Evolutionary conservation across 2,329 filamentous ascomycete species (phyloP).

Genomic region (Penicillium occitanis): DNA sequence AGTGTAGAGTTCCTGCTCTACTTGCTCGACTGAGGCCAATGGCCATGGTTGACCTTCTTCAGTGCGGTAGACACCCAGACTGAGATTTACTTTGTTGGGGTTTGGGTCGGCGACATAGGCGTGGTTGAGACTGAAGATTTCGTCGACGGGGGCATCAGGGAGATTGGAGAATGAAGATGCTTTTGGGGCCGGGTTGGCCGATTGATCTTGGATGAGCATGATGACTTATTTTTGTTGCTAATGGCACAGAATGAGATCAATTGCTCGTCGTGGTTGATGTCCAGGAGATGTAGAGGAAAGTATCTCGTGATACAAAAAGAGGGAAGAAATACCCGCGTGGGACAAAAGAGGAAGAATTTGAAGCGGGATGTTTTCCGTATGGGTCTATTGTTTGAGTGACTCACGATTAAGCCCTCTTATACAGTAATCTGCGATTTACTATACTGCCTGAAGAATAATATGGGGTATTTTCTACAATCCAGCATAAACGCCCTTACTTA

Average conservation of each 20-base stretch:
- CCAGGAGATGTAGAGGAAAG: background rate
- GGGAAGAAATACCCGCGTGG: background rate
- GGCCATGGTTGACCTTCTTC: constrained; percentile 96
- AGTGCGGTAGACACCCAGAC: constrained; percentile 87
- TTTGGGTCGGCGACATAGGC: constrained; percentile 74
- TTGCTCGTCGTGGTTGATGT: background rate
- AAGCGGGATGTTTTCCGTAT: background rate
- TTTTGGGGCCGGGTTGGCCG: background rate
- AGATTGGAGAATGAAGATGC: constrained; percentile 46
- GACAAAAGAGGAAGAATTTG: background rate
- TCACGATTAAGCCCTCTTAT: background rate
- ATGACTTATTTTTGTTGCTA: background rate
- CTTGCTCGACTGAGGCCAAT: constrained; percentile 87
- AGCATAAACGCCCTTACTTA: constrained; percentile 1
- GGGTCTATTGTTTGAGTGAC: background rate
- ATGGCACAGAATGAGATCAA: background rate
- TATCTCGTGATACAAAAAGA: background rate
- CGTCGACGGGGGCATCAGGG: constrained; percentile 83
- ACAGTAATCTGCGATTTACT: too few species aligned
- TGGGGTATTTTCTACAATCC: background rate
- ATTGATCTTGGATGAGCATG: constrained; percentile 19
- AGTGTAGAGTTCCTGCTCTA: constrained; percentile 66
- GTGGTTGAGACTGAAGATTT: constrained; percentile 84
- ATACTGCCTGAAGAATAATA: background rate
- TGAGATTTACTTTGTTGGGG: constrained; percentile 80